These are phyloP conservation scores for Ministeria vibrans DNA, from an alignment of 78 protist genomes.

Conservation along the genomic window DNA sequence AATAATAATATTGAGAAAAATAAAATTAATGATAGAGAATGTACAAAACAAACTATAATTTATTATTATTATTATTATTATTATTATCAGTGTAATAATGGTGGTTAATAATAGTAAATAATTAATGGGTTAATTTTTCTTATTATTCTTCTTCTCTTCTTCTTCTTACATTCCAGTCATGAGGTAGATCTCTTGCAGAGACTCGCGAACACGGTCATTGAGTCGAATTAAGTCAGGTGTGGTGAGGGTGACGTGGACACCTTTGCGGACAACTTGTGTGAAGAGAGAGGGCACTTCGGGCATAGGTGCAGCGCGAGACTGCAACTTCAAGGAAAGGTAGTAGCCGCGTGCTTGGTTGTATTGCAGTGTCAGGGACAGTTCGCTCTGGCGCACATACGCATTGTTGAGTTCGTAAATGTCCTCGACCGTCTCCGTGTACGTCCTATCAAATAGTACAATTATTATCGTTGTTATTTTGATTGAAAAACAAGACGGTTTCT, in stretches of 20 bases:
- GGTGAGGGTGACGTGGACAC: neutral
- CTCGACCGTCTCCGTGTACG: constrained; percentile 9
- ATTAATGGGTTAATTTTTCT: neutral
- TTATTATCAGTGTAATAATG: neutral
- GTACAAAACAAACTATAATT: neutral
- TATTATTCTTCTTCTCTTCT: neutral
- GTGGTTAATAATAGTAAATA: neutral
- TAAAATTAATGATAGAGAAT: neutral
- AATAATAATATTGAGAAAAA: neutral
- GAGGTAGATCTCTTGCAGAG: neutral
- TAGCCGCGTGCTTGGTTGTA: neutral
- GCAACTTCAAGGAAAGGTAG: neutral
- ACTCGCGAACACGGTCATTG: neutral
- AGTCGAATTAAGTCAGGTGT: neutral
- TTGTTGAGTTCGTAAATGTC: neutral
- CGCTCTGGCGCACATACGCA: neutral
- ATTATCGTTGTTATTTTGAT: no score
- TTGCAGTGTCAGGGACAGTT: neutral
- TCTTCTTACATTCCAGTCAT: neutral
- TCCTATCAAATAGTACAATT: no score
- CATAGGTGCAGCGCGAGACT: neutral
- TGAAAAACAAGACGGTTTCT: no score
- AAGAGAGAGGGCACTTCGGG: neutral
- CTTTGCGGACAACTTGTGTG: neutral
- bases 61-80: no score